Evolutionary conservation across 2,329 filamentous ascomycete species (phyloP).

Genomic region (Trichoderma atrobrunneum): DNA sequence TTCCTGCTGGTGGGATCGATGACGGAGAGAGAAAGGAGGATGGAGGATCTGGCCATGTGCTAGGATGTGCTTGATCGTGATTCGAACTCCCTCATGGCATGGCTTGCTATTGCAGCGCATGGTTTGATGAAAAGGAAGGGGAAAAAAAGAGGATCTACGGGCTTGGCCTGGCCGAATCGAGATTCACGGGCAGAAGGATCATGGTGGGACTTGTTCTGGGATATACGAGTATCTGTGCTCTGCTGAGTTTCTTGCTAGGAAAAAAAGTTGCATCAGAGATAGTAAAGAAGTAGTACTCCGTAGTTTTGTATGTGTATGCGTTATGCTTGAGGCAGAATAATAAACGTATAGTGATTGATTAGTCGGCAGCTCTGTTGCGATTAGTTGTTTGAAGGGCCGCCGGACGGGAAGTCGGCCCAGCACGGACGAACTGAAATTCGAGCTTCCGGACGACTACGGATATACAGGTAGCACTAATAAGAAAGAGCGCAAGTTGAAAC

Average conservation of each 20-base stretch:
- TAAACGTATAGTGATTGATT: not conserved
- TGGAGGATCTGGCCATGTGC: not conserved
- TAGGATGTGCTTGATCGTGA: not conserved
- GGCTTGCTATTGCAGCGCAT: not conserved
- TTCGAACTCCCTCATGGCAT: not conserved
- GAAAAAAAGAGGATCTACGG: not conserved
- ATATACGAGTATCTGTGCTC: not conserved
- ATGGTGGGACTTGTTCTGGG: not conserved
- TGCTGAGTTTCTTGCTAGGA: not conserved
- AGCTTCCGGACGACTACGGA: not conserved
- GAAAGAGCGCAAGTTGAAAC: not conserved
- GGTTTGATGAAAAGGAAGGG: not conserved
- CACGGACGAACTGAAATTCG: not conserved
- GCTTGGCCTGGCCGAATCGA: not conserved
- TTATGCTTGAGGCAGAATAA: not conserved
- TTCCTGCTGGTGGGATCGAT: not conserved
- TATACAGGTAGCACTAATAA: not conserved
- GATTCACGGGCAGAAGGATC: not conserved
- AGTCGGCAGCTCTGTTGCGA: not conserved
- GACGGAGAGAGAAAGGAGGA: not conserved
- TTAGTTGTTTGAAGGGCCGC: not conserved
- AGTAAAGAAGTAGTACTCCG: not conserved
- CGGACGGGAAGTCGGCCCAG: not conserved
- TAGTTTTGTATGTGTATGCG: not conserved
- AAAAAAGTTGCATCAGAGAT: not conserved